A percentile compares a stretch with the other conserved stretches of the same genome.
phyloP scores from a whole-genome alignment of 2,329 filamentous ascomycete genomes.

The Tolypocladium pustulatum region DNA sequence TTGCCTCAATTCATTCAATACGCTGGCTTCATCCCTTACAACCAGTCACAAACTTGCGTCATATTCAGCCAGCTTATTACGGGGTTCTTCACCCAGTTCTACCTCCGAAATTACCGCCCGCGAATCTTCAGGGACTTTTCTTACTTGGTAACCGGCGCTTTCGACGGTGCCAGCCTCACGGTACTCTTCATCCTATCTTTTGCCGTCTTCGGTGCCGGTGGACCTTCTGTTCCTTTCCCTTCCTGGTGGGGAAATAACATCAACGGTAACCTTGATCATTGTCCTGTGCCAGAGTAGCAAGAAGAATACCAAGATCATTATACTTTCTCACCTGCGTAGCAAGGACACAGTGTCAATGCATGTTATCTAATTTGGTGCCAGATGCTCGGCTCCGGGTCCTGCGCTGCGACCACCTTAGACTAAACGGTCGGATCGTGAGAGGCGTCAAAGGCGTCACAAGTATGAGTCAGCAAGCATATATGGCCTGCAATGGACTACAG shows the following conservation, averaged over 20 bases:
- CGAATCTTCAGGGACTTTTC: constrained; percentile 42
- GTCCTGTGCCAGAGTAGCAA: background rate
- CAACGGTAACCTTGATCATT: background rate
- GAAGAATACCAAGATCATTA: too few relatives aligned
- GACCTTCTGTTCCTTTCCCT: background rate
- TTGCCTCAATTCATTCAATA: background rate
- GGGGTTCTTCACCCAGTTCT: constrained; percentile 40
- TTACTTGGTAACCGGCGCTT: constrained; percentile 41
- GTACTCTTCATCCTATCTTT: background rate
- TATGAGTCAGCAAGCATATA: too few relatives aligned
- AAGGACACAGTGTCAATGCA: too few relatives aligned
- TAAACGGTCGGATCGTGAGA: too few relatives aligned
- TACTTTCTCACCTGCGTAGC: too few relatives aligned
- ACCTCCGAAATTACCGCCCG: constrained; percentile 40
- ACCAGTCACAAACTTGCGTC: constrained; percentile 14
- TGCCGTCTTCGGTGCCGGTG: background rate
- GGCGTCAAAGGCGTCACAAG: too few relatives aligned
- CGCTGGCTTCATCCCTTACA: background rate
- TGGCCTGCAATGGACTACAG: too few relatives aligned
- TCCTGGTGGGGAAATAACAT: background rate
- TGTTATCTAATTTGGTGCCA: too few relatives aligned
- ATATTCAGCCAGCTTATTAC: constrained; percentile 32
- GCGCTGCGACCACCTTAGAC: too few relatives aligned
- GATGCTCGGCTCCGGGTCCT: too few relatives aligned
- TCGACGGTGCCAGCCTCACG: constrained; percentile 36